Base-by-base conservation (phyloP, 306 rosid species). In the Vigna radiata region DNA sequence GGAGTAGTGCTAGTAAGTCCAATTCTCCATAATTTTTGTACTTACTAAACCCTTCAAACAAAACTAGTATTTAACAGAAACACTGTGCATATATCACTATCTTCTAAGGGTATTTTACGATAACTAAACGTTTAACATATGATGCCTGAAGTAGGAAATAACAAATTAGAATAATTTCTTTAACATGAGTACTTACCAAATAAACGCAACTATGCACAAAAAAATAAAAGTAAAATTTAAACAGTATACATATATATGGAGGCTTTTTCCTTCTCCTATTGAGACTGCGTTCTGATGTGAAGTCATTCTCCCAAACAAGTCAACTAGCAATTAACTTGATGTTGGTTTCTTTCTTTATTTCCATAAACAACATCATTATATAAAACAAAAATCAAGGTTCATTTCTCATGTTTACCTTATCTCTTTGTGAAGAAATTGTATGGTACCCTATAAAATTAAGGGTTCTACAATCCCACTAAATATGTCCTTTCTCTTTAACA, bases 1-100 rank as follows among this genome's bases (percentile, higher is more conserved):
- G 93, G 96, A 39, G 78, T 92, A 2, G 59, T 4, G 69, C 54
- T 54, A 87, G 97, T 94, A 3, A 52, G 82, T 48, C 48, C 48
- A 68, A 18, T 18, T 23, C 5, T 59, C 19, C 66, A 59, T 23
- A 23, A 58, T 58, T 58, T 12, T 6, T 36, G 1, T 36, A 36
- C 7, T 36, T 36, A 36, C 39, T 0, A 36, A 36, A 36, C 39
- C 39, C 39, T 36, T 1, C 39, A 36, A 36, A 6, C 39, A 36
- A 36, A 33, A 33, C 5, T 33, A 33, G 1, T 36, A 36, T 6
- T 36, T 13, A 47, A 6, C 8, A 1, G 11, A 15, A 66, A 7
- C 3, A 36, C 8, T 4, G 31, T 29, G 33, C 33, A 29, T 4
- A 29, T 4, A 29, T 29, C 33, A 29, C 33, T 29, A 29, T 29